Conservation (phyloP, 441 rosid genomes). For the Bocquillonia castaneifolia region DNA sequence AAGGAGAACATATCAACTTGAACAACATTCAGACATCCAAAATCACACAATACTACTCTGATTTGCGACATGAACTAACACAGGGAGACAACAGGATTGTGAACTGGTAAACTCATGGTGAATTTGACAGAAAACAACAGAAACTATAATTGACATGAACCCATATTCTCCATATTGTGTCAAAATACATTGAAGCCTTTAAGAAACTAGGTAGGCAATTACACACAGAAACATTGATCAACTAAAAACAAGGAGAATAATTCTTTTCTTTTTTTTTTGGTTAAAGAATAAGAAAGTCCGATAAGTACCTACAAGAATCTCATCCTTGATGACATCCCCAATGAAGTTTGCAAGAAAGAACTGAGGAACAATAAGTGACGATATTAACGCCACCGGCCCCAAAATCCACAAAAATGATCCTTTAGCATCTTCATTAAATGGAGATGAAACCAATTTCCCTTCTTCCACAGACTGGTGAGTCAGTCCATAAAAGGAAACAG, state of each 20-base stretch:
- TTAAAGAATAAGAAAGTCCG: not conserved
- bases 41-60: no score
- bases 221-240: not conserved
- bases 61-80: no score
- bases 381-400: constrained; percentile 64
- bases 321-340: constrained; percentile 48
- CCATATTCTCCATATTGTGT: not conserved
- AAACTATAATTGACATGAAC: not conserved
- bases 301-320: constrained; percentile 40
- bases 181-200: not conserved
- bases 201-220: no score
- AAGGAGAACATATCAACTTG: no score
- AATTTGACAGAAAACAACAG: not conserved
- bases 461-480: constrained; percentile 73
- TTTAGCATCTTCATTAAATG: constrained; percentile 55
- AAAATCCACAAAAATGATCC: constrained; percentile 66
- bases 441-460: constrained; percentile 61
- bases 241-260: not conserved
- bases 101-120: not conserved
- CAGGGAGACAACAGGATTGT: not conserved
- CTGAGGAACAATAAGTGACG: constrained; percentile 66
- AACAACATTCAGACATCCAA: no score
- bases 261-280: not conserved
- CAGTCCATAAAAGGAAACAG: constrained; percentile 64
- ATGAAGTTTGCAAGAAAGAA: constrained; percentile 52